Evolutionary conservation across 2,329 filamentous ascomycete species (phyloP).

Genomic region (Aspergillus candidus): DNA sequence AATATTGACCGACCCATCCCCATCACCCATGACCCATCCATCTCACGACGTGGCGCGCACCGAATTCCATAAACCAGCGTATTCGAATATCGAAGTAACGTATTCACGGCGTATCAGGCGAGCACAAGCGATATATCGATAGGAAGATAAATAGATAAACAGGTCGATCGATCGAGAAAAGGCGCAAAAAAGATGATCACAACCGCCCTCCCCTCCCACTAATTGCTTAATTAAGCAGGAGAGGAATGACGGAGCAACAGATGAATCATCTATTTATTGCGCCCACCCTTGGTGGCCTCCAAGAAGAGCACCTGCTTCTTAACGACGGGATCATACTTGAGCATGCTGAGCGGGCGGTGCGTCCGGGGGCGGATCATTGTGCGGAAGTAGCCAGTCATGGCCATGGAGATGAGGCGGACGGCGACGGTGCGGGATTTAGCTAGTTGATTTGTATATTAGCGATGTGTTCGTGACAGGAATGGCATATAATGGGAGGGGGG

Average conservation of each 20-base stretch:
- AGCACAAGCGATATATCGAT: no score
- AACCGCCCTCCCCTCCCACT: no score
- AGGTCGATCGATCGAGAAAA: background rate
- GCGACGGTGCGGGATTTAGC: constrained; percentile 87
- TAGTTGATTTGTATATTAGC: constrained; percentile 35
- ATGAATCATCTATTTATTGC: constrained; percentile 33
- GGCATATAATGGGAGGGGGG: no score
- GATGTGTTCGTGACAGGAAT: no score
- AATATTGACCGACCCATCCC: background rate
- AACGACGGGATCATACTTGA: constrained; percentile 98
- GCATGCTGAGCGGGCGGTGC: constrained; percentile 82
- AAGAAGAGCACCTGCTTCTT: constrained; percentile 94
- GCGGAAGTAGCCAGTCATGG: constrained; percentile 96
- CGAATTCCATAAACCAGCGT: background rate
- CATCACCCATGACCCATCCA: no score
- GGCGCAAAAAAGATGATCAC: background rate
- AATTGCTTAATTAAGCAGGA: background rate
- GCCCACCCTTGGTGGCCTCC: constrained; percentile 76
- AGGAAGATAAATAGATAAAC: background rate
- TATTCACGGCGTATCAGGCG: no score
- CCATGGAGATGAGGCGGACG: constrained; percentile 95
- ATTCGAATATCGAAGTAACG: background rate
- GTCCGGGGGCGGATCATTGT: constrained; percentile 77
- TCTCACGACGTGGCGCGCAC: background rate
- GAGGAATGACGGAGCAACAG: background rate